phyloP scores from a whole-genome alignment of 1,284 basidiomycete genomes.

The Puccinia coronata region DNA sequence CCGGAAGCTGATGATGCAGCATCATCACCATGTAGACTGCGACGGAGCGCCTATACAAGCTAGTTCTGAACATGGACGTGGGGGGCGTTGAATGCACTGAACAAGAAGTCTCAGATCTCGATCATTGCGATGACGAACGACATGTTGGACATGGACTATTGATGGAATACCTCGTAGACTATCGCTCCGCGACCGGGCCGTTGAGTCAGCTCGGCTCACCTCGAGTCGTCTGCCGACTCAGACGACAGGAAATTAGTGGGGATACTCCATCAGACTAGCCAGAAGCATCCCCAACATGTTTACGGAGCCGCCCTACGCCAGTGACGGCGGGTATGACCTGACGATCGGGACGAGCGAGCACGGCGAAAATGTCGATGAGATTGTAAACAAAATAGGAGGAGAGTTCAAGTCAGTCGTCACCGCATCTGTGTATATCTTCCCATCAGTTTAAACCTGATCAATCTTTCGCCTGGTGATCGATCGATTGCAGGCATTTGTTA shows the following conservation, averaged over 20 bases:
- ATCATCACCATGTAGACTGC: not conserved
- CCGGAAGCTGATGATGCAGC: not conserved
- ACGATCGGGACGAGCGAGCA: slow-evolving; percentile 58
- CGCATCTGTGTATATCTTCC: slow-evolving; percentile 8
- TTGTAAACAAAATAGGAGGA: slow-evolving; percentile 18
- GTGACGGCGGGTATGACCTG: slow-evolving; percentile 55
- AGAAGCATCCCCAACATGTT: slow-evolving; percentile 52
- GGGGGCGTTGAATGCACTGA: slow-evolving; percentile 88
- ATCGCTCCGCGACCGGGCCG: too few species aligned
- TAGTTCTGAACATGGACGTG: slow-evolving; percentile 97
- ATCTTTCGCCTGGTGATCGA: too few species aligned
- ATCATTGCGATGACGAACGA: slow-evolving; percentile 99
- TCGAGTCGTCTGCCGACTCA: slow-evolving; percentile 55
- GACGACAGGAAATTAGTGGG: slow-evolving; percentile 57
- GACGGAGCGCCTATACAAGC: slow-evolving; percentile 65
- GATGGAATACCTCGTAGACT: too few species aligned
- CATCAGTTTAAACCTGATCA: not conserved
- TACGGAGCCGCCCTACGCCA: slow-evolving; percentile 50
- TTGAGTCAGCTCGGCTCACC: slow-evolving; percentile 54
- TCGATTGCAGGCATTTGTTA: slow-evolving; percentile 52
- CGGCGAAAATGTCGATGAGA: slow-evolving; percentile 52
- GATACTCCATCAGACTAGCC: slow-evolving; percentile 56
- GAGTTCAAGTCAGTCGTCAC: slow-evolving; percentile 48
- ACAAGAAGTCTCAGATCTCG: slow-evolving; percentile 92
- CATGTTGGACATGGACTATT: too few species aligned